Evolutionary conservation across 495 filamentous ascomycete genomes (phyloP), one percentile per base, ranked within the genome.

Genomic region (Penicillium atrosanguineum): DNA sequence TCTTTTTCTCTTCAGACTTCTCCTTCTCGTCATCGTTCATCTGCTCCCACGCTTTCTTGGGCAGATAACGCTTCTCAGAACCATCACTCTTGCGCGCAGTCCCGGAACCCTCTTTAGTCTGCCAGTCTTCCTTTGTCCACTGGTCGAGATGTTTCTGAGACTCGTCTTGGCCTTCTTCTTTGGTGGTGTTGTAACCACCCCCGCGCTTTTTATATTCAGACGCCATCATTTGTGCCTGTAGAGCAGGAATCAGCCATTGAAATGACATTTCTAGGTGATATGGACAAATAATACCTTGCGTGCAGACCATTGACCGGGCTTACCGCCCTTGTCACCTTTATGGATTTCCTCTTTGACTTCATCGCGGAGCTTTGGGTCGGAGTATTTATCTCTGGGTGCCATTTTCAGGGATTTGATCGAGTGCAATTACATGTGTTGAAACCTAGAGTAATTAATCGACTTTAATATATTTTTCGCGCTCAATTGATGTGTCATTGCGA

Each of bases 201-300:
- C 76, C 75, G 42, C 76, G 75, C 46, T 71, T 72, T 53, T 80
- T 78, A 68, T 80, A 80, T 52, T 79, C 76, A 0, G 68, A 56
- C 3, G 76, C 77, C 72, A 74, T 79, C 62, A 80, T 67, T 70
- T 80, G 74, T 0, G 73, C 76, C 73, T 78, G 40, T 8, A 12
- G 19, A 1, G 36, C 46, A 3, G 26, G 36, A 23, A 5, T 23
- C 20, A 19, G 28, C 20, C 11, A 36, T 36, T 20, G n/a, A 19
- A 49, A 38, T 21, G 3, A 16, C 31, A 25, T 18, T 21, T 1
- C 11, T 7, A 38, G 9, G 2, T 25, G 21, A 37, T 9, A 38
- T 19, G 31, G 18, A n/a, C 4, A 14, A 1, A 7, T 31, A 15
- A 14, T 56, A 73, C 75, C 67, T 80, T 80, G 21, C 76, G 65